Evolutionary conservation across 1,284 basidiomycete species (phyloP).

Genomic region (Ceratobasidium sp.): DNA sequence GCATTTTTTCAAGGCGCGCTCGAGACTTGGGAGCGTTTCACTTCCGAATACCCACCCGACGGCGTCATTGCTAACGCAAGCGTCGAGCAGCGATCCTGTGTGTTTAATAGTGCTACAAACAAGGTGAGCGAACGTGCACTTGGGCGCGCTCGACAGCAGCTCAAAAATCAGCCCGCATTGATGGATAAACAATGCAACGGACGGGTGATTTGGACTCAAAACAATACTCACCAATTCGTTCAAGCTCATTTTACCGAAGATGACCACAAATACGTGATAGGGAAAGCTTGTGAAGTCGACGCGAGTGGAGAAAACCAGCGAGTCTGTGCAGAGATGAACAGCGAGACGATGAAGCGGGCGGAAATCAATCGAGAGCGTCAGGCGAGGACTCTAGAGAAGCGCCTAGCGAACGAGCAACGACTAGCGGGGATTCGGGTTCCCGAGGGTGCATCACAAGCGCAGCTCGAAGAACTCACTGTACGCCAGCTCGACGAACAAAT

Average conservation of each 20-base stretch:
- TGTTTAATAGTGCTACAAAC: conserved; percentile 37
- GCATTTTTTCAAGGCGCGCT: conserved; percentile 37
- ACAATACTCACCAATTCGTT: conserved; percentile 14
- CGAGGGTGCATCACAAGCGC: not conserved
- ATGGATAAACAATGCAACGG: conserved; percentile 28
- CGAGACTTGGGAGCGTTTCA: conserved; percentile 40
- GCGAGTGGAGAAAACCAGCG: conserved; percentile 8
- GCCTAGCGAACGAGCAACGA: not conserved
- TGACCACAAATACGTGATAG: not conserved
- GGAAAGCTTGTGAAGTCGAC: conserved; percentile 18
- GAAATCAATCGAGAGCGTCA: conserved; percentile 1
- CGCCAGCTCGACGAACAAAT: conserved; percentile 7
- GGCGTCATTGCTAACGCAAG: conserved; percentile 16
- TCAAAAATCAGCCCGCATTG: conserved; percentile 9
- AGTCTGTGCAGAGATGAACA: not conserved
- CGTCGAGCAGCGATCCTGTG: conserved; percentile 8
- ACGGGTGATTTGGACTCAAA: conserved; percentile 37
- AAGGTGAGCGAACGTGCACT: conserved; percentile 35
- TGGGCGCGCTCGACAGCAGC: conserved; percentile 25
- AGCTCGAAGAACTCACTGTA: conserved; percentile 18
- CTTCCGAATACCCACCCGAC: conserved; percentile 22
- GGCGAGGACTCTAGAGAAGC: not conserved
- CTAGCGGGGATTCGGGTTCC: not conserved
- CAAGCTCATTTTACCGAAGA: not conserved
- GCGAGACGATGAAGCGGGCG: not conserved